A percentile compares a stretch with the other conserved stretches of the same genome.
Conservation (phyloP, 1,284 basidiomycete genomes). For the Flammula alnicola region DNA sequence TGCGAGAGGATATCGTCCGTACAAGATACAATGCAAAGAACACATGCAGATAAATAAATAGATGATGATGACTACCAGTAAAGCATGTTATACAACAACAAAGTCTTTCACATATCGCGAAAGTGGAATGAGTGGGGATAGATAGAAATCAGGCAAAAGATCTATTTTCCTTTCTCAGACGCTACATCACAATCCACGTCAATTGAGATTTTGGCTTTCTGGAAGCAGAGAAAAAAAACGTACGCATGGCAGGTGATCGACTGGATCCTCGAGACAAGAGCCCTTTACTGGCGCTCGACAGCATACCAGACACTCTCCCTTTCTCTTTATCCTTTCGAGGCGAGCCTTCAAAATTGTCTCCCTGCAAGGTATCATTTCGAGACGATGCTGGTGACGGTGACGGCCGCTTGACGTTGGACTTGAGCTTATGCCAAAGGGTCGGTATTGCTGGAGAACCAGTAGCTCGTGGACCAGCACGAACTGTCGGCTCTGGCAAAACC, state of each 20-base stretch:
- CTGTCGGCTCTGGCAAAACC: slow-evolving; percentile 5
- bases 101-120: background rate
- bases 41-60: background rate
- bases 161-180: background rate
- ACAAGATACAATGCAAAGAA: background rate
- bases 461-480: background rate
- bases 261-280: slow-evolving; percentile 22
- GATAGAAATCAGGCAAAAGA: no score
- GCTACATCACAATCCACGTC: background rate
- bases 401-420: slow-evolving; percentile 34
- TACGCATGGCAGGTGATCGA: slow-evolving; percentile 14
- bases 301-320: slow-evolving; percentile 19
- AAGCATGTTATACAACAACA: background rate
- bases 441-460: slow-evolving; percentile 15
- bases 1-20: no score
- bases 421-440: slow-evolving; percentile 43
- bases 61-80: background rate
- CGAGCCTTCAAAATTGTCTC: slow-evolving; percentile 5
- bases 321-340: slow-evolving; percentile 22
- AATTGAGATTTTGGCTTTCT: no score
- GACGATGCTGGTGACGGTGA: slow-evolving; percentile 6
- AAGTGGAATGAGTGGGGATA: no score
- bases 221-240: background rate
- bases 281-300: slow-evolving; percentile 24
- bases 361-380: no score